These are phyloP conservation scores for Allantophomopsis lycopodina DNA, from an alignment of 2,329 filamentous ascomycete species.

Conservation along the genomic window DNA sequence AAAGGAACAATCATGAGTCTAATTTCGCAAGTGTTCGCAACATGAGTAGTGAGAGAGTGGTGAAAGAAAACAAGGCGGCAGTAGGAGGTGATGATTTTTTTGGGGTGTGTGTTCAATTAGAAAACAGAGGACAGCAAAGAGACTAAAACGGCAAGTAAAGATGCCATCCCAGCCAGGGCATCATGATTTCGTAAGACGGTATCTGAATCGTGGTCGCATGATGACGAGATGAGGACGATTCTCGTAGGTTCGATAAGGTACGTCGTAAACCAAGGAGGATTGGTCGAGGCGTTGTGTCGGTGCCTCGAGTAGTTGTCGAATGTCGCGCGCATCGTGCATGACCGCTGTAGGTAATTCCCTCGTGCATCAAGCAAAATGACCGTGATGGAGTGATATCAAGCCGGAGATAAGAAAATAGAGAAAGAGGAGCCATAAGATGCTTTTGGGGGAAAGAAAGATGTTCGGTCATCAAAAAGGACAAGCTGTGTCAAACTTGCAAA, in stretches of 20 bases:
- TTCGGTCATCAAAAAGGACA: constrained; percentile 12
- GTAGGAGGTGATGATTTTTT: too few relatives aligned
- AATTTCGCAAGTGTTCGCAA: too few relatives aligned
- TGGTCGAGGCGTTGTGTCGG: constrained; percentile 19
- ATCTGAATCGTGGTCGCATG: constrained; percentile 19
- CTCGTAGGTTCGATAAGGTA: constrained; percentile 20
- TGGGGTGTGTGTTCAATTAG: too few relatives aligned
- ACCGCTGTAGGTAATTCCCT: constrained; percentile 13
- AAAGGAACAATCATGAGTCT: too few relatives aligned
- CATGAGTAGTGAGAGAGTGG: too few relatives aligned
- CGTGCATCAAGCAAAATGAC: constrained; percentile 17
- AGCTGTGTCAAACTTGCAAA: too few relatives aligned
- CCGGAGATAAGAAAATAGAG: constrained; percentile 15
- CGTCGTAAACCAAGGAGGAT: constrained; percentile 14
- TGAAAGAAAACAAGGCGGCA: too few relatives aligned
- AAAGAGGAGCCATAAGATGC: constrained; percentile 18
- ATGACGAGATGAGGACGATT: constrained; percentile 23
- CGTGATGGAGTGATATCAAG: constrained; percentile 23
- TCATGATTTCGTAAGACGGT: constrained; percentile 17
- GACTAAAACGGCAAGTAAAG: not conserved
- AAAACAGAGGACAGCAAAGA: not conserved
- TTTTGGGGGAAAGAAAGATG: constrained; percentile 18
- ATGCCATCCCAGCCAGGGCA: not conserved
- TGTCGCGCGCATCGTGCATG: constrained; percentile 17
- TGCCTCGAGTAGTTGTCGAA: constrained; percentile 19